Percentiles rank a stretch among this genome's conserved stretches.
phyloP scores from a whole-genome alignment of 768 basidiomycete genomes.

The Candolleomyces aberdarensis region DNA sequence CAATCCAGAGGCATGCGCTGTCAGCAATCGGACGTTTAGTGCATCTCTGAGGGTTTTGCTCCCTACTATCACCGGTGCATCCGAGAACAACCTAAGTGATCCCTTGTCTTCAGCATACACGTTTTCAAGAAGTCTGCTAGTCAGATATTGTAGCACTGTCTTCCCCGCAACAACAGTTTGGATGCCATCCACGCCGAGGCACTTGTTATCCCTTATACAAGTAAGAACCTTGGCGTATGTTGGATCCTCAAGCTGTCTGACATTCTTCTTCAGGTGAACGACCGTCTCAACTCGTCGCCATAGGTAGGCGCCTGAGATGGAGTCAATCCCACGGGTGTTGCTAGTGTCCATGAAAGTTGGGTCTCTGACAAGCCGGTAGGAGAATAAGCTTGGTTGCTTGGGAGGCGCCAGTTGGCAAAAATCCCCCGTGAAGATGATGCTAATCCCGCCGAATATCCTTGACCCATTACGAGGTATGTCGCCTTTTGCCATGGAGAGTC shows the following conservation, averaged over 20 bases:
- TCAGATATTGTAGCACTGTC: not conserved
- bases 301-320: slow-evolving; percentile 9
- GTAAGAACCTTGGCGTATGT: slow-evolving; percentile 9
- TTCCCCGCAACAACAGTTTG: not conserved
- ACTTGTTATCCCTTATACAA: slow-evolving; percentile 4
- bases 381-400: slow-evolving; percentile 15
- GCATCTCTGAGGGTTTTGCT: slow-evolving; percentile 12
- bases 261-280: not conserved
- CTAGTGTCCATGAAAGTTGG: slow-evolving; percentile 5
- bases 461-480: not conserved
- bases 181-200: not conserved
- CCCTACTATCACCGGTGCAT: slow-evolving; percentile 17
- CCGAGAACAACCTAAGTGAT: not conserved
- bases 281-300: slow-evolving; percentile 12
- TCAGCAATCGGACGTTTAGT: slow-evolving; percentile 8
- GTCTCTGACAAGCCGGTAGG: slow-evolving; percentile 1
- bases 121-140: not conserved
- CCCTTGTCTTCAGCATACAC: not conserved
- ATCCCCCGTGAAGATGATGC: slow-evolving; percentile 27
- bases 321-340: slow-evolving; percentile 1
- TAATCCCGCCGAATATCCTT: slow-evolving; percentile 24
- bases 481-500: not conserved
- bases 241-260: not conserved
- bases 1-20: not conserved
- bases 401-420: slow-evolving; percentile 11